Evolutionary conservation across 2,329 filamentous ascomycete species (phyloP).

Genomic region (Diaporthe ampelina): DNA sequence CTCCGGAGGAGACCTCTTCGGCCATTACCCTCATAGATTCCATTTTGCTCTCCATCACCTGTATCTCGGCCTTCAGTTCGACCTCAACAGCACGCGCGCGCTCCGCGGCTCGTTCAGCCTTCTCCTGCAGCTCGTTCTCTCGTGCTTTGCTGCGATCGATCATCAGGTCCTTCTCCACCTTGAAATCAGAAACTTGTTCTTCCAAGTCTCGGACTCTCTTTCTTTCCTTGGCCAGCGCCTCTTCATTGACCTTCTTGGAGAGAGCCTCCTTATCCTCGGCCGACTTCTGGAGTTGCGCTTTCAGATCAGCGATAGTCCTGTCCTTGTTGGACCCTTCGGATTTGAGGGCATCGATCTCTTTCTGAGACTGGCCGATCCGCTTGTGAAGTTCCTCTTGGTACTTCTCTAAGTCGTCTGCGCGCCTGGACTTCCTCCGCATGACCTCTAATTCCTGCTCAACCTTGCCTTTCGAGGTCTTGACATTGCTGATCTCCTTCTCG

Average conservation of each 20-base stretch:
- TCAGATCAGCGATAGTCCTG: slow-evolving; percentile 76
- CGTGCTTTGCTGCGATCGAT: slow-evolving; percentile 77
- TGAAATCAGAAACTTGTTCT: slow-evolving; percentile 73
- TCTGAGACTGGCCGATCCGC: slow-evolving; percentile 70
- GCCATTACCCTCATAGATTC: slow-evolving; percentile 87
- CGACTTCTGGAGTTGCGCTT: slow-evolving; percentile 77
- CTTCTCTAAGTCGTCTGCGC: slow-evolving; percentile 69
- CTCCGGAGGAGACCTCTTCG: slow-evolving; percentile 90
- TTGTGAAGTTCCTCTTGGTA: slow-evolving; percentile 65
- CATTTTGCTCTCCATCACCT: slow-evolving; percentile 87
- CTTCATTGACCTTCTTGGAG: slow-evolving; percentile 75
- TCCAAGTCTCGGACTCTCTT: slow-evolving; percentile 65
- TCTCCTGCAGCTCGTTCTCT: slow-evolving; percentile 79
- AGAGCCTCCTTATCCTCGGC: slow-evolving; percentile 76
- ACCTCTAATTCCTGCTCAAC: slow-evolving; percentile 64
- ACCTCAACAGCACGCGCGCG: slow-evolving; percentile 76
- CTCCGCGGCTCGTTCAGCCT: slow-evolving; percentile 80
- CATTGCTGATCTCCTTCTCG: slow-evolving; percentile 74
- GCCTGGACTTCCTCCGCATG: slow-evolving; percentile 62
- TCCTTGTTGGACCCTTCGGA: slow-evolving; percentile 75
- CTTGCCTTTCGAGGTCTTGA: slow-evolving; percentile 72
- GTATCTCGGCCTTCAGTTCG: slow-evolving; percentile 83
- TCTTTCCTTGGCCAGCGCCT: slow-evolving; percentile 77
- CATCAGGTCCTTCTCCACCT: slow-evolving; percentile 82
- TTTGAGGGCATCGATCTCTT: slow-evolving; percentile 65